These are phyloP conservation scores for Cucurbita pepo DNA, from an alignment of 306 rosid species.

Conservation along the genomic window DNA sequence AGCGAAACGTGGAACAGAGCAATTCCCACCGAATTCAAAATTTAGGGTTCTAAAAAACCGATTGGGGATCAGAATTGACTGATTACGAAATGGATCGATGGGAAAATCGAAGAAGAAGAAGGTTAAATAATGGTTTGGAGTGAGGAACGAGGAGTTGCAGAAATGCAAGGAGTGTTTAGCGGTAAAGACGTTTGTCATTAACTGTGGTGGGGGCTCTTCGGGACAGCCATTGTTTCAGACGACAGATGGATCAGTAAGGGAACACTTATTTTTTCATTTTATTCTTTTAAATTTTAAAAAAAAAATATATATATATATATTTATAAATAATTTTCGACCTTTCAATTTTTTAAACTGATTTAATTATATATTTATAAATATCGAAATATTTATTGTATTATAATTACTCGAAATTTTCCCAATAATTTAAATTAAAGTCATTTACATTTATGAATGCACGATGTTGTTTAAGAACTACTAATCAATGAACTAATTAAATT, in stretches of 20 bases:
- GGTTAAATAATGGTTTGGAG: neutral
- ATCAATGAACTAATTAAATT: too few relatives aligned
- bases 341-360: too few relatives aligned
- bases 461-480: too few relatives aligned
- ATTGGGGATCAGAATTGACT: neutral
- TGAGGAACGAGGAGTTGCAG: neutral
- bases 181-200: neutral
- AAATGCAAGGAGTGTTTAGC: neutral
- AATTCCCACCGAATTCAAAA: neutral
- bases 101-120: neutral
- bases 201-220: neutral
- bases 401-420: too few relatives aligned
- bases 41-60: neutral
- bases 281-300: too few relatives aligned
- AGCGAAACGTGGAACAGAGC: neutral
- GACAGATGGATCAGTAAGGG: neutral
- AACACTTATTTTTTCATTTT: too few relatives aligned
- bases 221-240: neutral
- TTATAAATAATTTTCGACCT: too few relatives aligned
- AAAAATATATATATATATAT: too few relatives aligned
- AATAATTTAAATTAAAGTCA: too few relatives aligned
- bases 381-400: too few relatives aligned
- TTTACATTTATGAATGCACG: too few relatives aligned
- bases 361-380: too few relatives aligned
- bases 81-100: neutral